Percentiles rank a stretch among this genome's conserved stretches.
phyloP scores from a whole-genome alignment of 352 stramenopile genomes.

The Globisporangium recalcitrans region DNA sequence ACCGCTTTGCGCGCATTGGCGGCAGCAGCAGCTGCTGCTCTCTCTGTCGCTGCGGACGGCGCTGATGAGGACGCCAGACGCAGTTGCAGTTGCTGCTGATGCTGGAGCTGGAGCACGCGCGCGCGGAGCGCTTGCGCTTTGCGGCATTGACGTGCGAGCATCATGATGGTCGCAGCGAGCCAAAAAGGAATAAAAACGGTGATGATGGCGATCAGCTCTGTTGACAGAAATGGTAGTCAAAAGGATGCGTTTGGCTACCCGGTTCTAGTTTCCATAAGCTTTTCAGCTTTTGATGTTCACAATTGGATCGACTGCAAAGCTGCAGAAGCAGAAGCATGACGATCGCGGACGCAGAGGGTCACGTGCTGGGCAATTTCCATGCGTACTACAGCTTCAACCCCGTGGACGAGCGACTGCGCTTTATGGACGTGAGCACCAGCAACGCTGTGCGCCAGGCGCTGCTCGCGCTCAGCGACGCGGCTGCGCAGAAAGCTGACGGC shows the following conservation, averaged over 20 bases:
- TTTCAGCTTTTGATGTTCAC: no score
- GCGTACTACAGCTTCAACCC: slow-evolving; percentile 85
- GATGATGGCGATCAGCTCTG: background rate
- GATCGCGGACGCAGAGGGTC: slow-evolving; percentile 49
- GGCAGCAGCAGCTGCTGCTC: slow-evolving; percentile 1
- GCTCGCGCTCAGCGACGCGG: slow-evolving; percentile 18
- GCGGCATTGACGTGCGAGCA: slow-evolving; percentile 16
- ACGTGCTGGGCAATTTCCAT: slow-evolving; percentile 82
- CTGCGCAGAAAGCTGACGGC: background rate
- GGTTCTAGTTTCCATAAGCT: no score
- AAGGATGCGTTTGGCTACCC: background rate
- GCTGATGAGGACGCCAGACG: slow-evolving; percentile 2
- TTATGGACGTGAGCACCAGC: slow-evolving; percentile 47
- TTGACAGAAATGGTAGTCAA: background rate
- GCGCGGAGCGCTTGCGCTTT: slow-evolving; percentile 10
- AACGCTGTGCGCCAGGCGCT: slow-evolving; percentile 39
- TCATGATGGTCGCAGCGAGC: background rate
- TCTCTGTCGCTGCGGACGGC: no score
- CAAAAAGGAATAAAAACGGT: background rate
- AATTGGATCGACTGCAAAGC: background rate
- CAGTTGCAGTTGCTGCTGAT: slow-evolving; percentile 11
- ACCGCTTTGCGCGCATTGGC: background rate
- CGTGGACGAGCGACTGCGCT: slow-evolving; percentile 63
- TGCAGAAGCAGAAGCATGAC: background rate
- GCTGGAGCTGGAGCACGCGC: slow-evolving; percentile 1